Base-by-base conservation (phyloP, 495 filamentous ascomycete species). In the Penicillium steckii region DNA sequence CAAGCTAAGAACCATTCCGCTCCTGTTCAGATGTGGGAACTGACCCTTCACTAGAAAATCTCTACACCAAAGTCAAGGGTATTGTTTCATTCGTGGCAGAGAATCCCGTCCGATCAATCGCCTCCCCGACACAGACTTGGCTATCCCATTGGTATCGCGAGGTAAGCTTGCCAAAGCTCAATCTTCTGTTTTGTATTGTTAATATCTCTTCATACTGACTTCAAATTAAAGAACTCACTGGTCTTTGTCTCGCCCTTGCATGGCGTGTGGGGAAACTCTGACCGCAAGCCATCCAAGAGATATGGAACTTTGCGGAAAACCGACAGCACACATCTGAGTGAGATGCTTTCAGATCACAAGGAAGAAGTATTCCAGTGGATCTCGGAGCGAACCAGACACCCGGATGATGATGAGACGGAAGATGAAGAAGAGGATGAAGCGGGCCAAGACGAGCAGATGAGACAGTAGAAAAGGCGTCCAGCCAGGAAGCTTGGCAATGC, bases 211-310 rank as follows among this genome's bases (percentile, higher is more conserved):
- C 2, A 17, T 23, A 30, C 35, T 55, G 4, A 43, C 24, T 9
- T 29, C 5, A n/a, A 8, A 15, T 29, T 32, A 15, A 22, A 85
- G 60, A 81, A 88, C 65, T 89, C 86, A 0, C 72, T 81, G 2
- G 85, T 95, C 49, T 92, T 86, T 57, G 88, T 95, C 21, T 76
- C 84, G 0, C 71, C 76, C 22, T 72, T 82, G 38, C 91, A 95
- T 57, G 78, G 81, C 8, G 83, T 87, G 53, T 95, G 90, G 90
- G 68, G 64, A 13, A 77, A 80, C 51, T 55, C 66, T 15, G 78
- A 82, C 0, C 76, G 80, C 47, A 85, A 84, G 59, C 79, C 85
- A 12, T 78, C 78, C 15, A 89, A 88, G 68, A 78, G 87, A 3
- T 89, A 89, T 52, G 88, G 88, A 0, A 75, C 69, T 1, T 78